phyloP scores from a whole-genome alignment of 2,329 filamentous ascomycete species.

The Clarireedia monteithiana region DNA sequence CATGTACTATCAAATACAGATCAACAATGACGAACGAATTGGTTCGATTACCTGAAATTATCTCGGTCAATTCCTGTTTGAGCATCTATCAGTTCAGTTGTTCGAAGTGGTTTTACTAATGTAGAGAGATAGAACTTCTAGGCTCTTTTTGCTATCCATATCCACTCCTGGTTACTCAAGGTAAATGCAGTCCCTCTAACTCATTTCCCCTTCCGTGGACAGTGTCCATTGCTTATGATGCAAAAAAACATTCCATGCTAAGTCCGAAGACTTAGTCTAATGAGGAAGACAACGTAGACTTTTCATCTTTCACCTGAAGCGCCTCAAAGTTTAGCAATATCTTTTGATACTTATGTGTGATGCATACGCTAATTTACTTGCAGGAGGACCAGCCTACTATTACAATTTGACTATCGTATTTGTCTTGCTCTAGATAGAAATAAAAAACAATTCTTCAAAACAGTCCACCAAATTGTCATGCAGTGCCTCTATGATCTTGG shows the following conservation, averaged over 20 bases:
- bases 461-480: not conserved
- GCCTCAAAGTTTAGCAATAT: not conserved
- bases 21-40: constrained; percentile 29
- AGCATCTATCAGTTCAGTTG: not conserved
- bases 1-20: constrained; percentile 40
- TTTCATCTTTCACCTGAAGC: constrained; percentile 82
- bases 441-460: not conserved
- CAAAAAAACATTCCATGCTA: constrained; percentile 65
- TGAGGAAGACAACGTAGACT: constrained; percentile 63
- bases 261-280: constrained; percentile 52
- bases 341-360: not conserved
- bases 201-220: not conserved
- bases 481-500: not conserved
- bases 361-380: not conserved
- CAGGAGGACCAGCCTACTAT: not conserved
- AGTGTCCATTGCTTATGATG: constrained; percentile 47
- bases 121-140: constrained; percentile 1
- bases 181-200: not conserved
- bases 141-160: not conserved
- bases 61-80: constrained; percentile 5
- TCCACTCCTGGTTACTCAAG: not conserved
- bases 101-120: not conserved
- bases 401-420: not conserved
- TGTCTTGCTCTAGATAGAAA: not conserved
- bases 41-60: constrained; percentile 32